Evolutionary conservation across 148 eudicot species (phyloP), one percentile per base, ranked within the genome.

Genomic region (Rhododendron henanense): DNA sequence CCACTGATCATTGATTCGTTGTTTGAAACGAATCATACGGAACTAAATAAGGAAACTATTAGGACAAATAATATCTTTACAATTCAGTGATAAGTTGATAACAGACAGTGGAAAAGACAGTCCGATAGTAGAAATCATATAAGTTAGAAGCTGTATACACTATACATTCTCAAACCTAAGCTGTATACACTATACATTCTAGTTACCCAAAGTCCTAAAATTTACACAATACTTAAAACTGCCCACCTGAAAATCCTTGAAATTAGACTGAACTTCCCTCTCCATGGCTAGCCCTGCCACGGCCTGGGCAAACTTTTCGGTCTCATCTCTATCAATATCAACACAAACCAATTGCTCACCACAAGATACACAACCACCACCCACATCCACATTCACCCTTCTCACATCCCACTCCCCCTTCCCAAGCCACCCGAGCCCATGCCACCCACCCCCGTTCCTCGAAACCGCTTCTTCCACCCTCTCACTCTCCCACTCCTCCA

Each of bases 361-460:
- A 85, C 99, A 97, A 55, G 90, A 90, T 85, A 59, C 35, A 86
- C 99, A 97, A 6, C 63, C 83, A 7, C 98, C 98, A 84, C 84
- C 87, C 37, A 84, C 85, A 75, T 86, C 87, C 82, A 95, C 88
- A 48, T 78, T 81, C 19, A 88, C 89, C 84, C 89, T 92, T 61
- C 87, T 83, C 65, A 94, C 93, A 81, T 84, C 89, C 99, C 99
- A 95, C 57, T 84, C 73, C 5, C 99, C 98, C 48, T 85, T 90
- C 79, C 99, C 99, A 35, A 94, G 81, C 99, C 99, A 97, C 84
- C 99, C 99, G 77, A 91, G 69, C 59, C 95, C 99, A 88, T 95
- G 98, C 99, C 99, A 97, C 55, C 99, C 99, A 84, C 99, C 99
- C 6, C 99, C 99, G 85, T 91, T 92, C 88, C 69, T 89, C 61